Evolutionary conservation across 2,329 filamentous ascomycete species (phyloP).

Genomic region (Gaeumannomyces sp.): DNA sequence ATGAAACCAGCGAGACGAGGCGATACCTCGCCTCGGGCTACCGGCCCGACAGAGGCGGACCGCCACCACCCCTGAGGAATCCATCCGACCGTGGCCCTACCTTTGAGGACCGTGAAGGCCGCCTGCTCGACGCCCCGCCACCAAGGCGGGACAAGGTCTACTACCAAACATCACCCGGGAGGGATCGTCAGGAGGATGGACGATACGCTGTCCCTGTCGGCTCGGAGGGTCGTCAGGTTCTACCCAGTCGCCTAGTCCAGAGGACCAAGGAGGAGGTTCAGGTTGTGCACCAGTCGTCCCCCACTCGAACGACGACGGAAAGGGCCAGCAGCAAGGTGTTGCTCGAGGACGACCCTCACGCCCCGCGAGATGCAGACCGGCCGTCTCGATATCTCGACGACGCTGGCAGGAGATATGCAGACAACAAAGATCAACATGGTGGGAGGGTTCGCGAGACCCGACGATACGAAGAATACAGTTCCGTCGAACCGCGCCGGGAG

Average conservation of each 20-base stretch:
- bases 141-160: constrained; percentile 1
- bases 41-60: neutral
- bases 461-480: too few relatives aligned
- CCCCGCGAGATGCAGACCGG: neutral
- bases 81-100: neutral
- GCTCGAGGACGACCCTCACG: neutral
- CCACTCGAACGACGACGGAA: neutral
- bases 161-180: neutral
- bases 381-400: neutral
- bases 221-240: too few relatives aligned
- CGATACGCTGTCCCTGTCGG: too few relatives aligned
- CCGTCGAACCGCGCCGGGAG: neutral
- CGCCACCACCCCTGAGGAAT: neutral
- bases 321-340: neutral
- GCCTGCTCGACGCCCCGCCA: neutral
- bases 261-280: neutral
- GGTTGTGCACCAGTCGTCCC: neutral
- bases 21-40: neutral
- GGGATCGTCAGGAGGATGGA: neutral
- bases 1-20: neutral
- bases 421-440: neutral
- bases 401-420: neutral
- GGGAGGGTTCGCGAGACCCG: too few relatives aligned
- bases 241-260: neutral
- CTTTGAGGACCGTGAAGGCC: neutral